These are phyloP conservation scores for Chytriomyces sp. DNA, from an alignment of 192 early-diverging fungal species.

Conservation along the genomic window DNA sequence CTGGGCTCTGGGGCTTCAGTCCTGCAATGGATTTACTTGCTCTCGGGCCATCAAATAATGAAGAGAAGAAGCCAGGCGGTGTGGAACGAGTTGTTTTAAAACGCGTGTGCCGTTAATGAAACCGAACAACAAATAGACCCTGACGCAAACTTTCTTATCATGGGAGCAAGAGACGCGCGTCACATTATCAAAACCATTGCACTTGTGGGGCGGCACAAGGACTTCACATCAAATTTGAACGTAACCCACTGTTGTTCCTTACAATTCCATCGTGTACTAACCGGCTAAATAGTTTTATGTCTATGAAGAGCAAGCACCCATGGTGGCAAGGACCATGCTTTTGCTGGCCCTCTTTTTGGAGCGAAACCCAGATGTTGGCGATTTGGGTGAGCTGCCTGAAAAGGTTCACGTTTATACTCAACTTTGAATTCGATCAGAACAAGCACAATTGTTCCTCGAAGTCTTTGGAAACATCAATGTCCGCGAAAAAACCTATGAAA, in stretches of 20 bases:
- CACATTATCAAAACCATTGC: slow-evolving; percentile 57
- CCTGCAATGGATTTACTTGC: slow-evolving; percentile 46
- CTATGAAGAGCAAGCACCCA: slow-evolving; percentile 50
- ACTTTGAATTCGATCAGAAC: slow-evolving; percentile 37
- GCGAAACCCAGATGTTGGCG: slow-evolving; percentile 23
- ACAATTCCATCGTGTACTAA: neutral
- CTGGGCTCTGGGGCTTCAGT: slow-evolving; percentile 44
- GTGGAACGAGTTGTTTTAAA: too few relatives aligned
- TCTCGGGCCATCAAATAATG: too few relatives aligned
- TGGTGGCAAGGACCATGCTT: slow-evolving; percentile 50
- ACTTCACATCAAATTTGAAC: slow-evolving; percentile 20
- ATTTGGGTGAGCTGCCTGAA: slow-evolving; percentile 34
- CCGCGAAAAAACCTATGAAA: slow-evolving; percentile 41
- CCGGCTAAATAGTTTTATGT: slow-evolving; percentile 49
- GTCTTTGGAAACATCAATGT: slow-evolving; percentile 55
- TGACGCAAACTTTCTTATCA: slow-evolving; percentile 37
- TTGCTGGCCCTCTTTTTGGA: slow-evolving; percentile 47
- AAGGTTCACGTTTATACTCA: slow-evolving; percentile 5
- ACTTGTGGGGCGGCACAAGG: slow-evolving; percentile 35
- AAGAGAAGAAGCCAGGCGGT: too few relatives aligned
- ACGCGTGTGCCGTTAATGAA: too few relatives aligned
- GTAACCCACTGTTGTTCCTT: neutral
- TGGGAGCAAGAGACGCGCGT: slow-evolving; percentile 48
- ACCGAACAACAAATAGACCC: too few relatives aligned
- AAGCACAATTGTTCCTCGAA: slow-evolving; percentile 53